Conservation (phyloP, 768 basidiomycete genomes). For the Ramaria rubella region DNA sequence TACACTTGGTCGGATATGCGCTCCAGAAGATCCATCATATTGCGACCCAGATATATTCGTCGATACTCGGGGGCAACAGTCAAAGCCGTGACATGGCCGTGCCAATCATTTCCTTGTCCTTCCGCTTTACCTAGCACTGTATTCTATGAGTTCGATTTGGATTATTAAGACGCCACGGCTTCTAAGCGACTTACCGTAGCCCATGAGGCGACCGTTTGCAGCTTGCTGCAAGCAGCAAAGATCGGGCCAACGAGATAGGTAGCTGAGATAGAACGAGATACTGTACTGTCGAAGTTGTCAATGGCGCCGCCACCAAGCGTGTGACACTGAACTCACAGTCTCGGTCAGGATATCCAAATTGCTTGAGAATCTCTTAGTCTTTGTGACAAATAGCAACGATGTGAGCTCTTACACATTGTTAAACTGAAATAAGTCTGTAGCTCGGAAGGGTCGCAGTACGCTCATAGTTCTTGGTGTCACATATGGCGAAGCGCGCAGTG, state of each 20-base stretch:
- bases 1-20: slow-evolving; percentile 74
- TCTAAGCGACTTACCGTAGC: slow-evolving; percentile 63
- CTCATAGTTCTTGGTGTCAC: slow-evolving; percentile 50
- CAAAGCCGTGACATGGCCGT: slow-evolving; percentile 92
- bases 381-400: neutral
- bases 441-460: slow-evolving; percentile 76
- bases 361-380: slow-evolving; percentile 32
- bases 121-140: slow-evolving; percentile 93
- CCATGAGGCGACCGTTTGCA: slow-evolving; percentile 80
- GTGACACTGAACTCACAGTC: slow-evolving; percentile 54
- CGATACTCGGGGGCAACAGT: slow-evolving; percentile 94
- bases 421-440: slow-evolving; percentile 87
- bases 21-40: slow-evolving; percentile 84
- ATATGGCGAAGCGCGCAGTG: neutral
- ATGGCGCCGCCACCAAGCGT: neutral
- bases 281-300: slow-evolving; percentile 52
- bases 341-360: slow-evolving; percentile 98
- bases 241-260: slow-evolving; percentile 89
- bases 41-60: slow-evolving; percentile 76
- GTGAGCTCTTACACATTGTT: slow-evolving; percentile 67
- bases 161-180: neutral
- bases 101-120: slow-evolving; percentile 68
- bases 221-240: slow-evolving; percentile 79
- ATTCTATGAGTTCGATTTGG: neutral
- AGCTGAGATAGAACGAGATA: slow-evolving; percentile 81